These are phyloP conservation scores for Wickerhamomyces alni DNA, from an alignment of 805 yeast genomes.

Conservation along the genomic window DNA sequence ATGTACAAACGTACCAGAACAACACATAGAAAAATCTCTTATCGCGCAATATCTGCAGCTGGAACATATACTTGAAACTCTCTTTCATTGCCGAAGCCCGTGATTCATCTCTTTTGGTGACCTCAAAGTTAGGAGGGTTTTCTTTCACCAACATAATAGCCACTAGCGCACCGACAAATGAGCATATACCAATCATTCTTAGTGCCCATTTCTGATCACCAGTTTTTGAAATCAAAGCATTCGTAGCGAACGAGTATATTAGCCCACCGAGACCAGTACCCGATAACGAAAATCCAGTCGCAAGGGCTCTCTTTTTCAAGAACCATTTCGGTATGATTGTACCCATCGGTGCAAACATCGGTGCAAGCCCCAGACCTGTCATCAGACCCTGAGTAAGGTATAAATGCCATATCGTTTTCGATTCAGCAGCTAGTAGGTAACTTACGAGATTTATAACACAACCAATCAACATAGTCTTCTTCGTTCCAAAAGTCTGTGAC, in stretches of 20 bases:
- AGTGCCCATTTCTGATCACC: slow-evolving; percentile 44
- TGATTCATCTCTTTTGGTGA: slow-evolving; percentile 5
- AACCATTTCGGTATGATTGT: slow-evolving; percentile 69
- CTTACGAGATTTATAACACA: slow-evolving; percentile 45
- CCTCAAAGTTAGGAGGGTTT: slow-evolving; percentile 17
- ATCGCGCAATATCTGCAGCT: slow-evolving; percentile 21
- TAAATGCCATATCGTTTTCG: slow-evolving; percentile 58
- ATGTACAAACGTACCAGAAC: slow-evolving; percentile 32
- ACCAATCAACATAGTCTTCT: slow-evolving; percentile 43
- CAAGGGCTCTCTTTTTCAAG: slow-evolving; percentile 50
- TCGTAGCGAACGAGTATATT: slow-evolving; percentile 34
- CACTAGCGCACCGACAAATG: slow-evolving; percentile 29
- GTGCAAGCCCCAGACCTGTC: slow-evolving; percentile 45
- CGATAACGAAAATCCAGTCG: slow-evolving; percentile 39
- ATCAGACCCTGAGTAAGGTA: slow-evolving; percentile 64
- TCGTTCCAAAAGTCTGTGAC: slow-evolving; percentile 45
- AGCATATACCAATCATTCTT: slow-evolving; percentile 37
- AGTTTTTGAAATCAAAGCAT: slow-evolving; percentile 35
- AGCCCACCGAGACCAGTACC: slow-evolving; percentile 55
- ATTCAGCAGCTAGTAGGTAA: slow-evolving; percentile 52
- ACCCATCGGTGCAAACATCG: slow-evolving; percentile 52
- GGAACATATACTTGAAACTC: slow-evolving; percentile 30
- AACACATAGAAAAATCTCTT: slow-evolving; percentile 28
- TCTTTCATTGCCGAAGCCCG: slow-evolving; percentile 3
- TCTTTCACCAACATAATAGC: slow-evolving; percentile 33